phyloP scores from a whole-genome alignment of 768 basidiomycete genomes.

The Boletus rufocinnamomeus region DNA sequence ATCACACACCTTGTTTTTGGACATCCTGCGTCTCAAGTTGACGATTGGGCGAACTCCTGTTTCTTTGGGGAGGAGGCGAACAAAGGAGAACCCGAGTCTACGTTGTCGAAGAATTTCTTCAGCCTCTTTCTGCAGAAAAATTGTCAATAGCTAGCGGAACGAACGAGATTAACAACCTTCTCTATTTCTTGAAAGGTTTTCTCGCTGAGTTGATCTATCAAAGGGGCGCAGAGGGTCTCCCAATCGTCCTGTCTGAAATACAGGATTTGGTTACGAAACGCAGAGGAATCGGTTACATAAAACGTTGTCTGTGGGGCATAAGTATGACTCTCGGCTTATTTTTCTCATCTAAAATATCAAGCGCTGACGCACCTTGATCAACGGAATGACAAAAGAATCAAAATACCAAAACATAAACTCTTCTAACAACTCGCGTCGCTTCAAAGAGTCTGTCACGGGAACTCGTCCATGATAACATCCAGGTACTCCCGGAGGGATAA shows the following conservation, averaged over 20 bases:
- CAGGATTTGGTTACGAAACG: conserved; percentile 76
- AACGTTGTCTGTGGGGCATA: conserved; percentile 70
- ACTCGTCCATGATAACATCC: conserved; percentile 49
- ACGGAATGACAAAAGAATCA: conserved; percentile 75
- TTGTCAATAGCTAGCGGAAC: neutral
- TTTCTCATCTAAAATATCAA: neutral
- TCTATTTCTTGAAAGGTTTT: conserved; percentile 72
- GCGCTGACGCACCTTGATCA: conserved; percentile 63
- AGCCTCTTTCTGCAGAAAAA: conserved; percentile 54
- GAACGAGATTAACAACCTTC: conserved; percentile 44
- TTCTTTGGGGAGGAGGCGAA: conserved; percentile 91
- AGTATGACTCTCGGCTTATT: neutral
- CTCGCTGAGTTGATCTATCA: conserved; percentile 70
- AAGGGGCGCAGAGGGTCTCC: conserved; percentile 77
- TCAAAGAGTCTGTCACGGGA: conserved; percentile 66
- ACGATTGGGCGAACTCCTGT: conserved; percentile 94
- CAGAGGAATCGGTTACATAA: conserved; percentile 91
- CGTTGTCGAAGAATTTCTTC: conserved; percentile 69
- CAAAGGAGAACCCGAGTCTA: conserved; percentile 78
- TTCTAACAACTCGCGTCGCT: conserved; percentile 77
- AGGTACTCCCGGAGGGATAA: conserved; percentile 46
- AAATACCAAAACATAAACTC: conserved; percentile 97
- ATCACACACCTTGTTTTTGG: conserved; percentile 37
- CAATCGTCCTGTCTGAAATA: conserved; percentile 97
- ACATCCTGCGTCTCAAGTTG: conserved; percentile 67